Evolutionary conservation across 2,329 filamentous ascomycete genomes (phyloP).

Genomic region (Shiraia sp.): DNA sequence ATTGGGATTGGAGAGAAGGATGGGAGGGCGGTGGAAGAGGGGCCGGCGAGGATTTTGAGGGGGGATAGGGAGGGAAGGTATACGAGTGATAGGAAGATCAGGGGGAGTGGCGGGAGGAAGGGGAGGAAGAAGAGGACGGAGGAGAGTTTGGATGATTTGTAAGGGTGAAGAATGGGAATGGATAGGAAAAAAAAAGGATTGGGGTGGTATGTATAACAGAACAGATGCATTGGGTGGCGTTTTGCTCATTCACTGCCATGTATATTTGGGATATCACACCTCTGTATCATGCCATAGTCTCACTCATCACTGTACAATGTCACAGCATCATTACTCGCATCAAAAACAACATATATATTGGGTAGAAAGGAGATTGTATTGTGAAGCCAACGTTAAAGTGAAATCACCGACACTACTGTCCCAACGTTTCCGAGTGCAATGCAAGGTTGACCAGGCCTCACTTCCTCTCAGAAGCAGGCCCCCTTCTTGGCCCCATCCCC

Average conservation of each 20-base stretch:
- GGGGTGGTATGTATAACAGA: neutral
- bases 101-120: conserved; percentile 45
- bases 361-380: conserved; percentile 10
- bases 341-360: neutral
- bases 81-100: conserved; percentile 39
- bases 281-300: neutral
- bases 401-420: conserved; percentile 12
- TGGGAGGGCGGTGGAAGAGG: conserved; percentile 24
- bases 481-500: conserved; percentile 15
- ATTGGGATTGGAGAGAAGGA: conserved; percentile 31
- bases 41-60: conserved; percentile 15
- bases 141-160: conserved; percentile 24
- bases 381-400: conserved; percentile 17
- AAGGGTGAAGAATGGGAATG: neutral
- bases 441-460: conserved; percentile 27
- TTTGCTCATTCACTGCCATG: neutral
- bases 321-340: conserved; percentile 4
- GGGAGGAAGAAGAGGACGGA: conserved; percentile 37
- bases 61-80: conserved; percentile 38
- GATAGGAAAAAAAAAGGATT: too few relatives aligned
- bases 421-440: conserved; percentile 21
- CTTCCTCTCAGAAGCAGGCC: conserved; percentile 35
- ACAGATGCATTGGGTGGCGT: neutral
- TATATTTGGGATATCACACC: conserved; percentile 1
- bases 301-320: conserved; percentile 1